phyloP scores from a whole-genome alignment of 371 early-diverging fungal species.

The Saksenaea oblongispora region DNA sequence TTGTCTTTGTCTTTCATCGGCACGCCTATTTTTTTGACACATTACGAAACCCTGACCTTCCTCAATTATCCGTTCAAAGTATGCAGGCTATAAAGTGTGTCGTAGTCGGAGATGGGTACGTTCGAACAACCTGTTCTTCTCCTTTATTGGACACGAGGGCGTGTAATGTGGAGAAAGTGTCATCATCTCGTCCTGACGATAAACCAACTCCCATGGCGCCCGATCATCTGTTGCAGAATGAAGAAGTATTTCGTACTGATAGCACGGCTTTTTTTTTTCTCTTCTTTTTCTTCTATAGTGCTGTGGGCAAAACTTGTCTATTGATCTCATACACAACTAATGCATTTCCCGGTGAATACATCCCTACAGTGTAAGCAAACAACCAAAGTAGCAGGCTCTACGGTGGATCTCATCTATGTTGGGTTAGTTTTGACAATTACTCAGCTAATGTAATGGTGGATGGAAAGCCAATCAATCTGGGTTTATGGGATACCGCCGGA shows the following conservation, averaged over 20 bases:
- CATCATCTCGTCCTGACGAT: conserved; percentile 7
- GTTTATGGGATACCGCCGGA: conserved; percentile 93
- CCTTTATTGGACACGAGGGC: conserved; percentile 3
- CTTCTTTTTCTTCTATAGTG: conserved; percentile 42
- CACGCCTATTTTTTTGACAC: background rate
- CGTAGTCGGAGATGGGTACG: conserved; percentile 96
- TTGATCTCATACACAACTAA: conserved; percentile 82
- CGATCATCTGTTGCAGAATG: background rate
- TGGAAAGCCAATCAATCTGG: conserved; percentile 80
- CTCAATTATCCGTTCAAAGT: background rate
- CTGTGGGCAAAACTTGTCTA: conserved; percentile 84
- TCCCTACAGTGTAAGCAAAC: conserved; percentile 69
- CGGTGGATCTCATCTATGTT: background rate
- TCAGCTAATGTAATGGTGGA: conserved; percentile 86
- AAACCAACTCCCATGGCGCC: conserved; percentile 2
- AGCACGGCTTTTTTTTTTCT: conserved; percentile 3
- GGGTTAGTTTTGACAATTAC: conserved; percentile 77
- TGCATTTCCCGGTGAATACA: conserved; percentile 84
- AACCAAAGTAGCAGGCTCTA: background rate
- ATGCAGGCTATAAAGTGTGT: conserved; percentile 99
- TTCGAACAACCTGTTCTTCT: conserved; percentile 8
- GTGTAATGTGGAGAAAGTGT: conserved; percentile 4
- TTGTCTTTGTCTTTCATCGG: background rate
- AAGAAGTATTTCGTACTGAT: background rate
- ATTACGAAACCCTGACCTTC: background rate